Evolutionary conservation across 2,329 filamentous ascomycete genomes (phyloP), one percentile per base, ranked within the genome.

Genomic region (Trichoderma sp.): DNA sequence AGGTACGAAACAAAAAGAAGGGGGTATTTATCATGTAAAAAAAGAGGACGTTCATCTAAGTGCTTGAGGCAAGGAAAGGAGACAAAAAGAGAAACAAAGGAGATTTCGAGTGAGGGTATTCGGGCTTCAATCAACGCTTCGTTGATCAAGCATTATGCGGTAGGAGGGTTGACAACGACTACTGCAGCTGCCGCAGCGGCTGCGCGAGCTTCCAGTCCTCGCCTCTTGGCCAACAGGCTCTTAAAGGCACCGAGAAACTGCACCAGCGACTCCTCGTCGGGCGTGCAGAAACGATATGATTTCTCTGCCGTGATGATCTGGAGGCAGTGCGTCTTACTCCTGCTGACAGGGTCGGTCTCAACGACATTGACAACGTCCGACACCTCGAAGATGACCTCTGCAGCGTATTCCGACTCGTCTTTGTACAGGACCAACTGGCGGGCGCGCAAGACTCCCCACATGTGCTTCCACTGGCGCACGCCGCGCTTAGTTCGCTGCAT

Each of bases 241-340:
- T 98, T 98, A 83, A 98, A 90, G 0, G 94, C 93, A 3, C 95
- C 96, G 1, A 99, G 86, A 83, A 94, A 97, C 74, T 91, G 92
- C 50, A 95, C 90, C 71, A 98, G 84, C 1, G 88, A 86, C 77
- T 98, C 94, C 80, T 99, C 96, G 77, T 93, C 90, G 23, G 88
- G 85, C 0, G 94, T 90, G 78, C 91, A 93, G 74, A 96, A 92
- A 34, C 91, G 88, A 76, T 91, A 93, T 70, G 88, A 92, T 82
- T 94, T 96, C 79, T 98, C 95, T 77, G 98, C 95, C 43, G 92
- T 93, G 77, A 99, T 97, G 76, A 98, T 88, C 81, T 98, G 95
- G 79, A 98, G 86, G 81, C 96, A 98, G 79, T 93, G 90, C 61
- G 87, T 88, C 84, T 97, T 98, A 76, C 90, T 96, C 78, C 88